These are phyloP conservation scores for Podila verticillata DNA, from an alignment of 192 early-diverging fungal genomes.

Conservation along the genomic window DNA sequence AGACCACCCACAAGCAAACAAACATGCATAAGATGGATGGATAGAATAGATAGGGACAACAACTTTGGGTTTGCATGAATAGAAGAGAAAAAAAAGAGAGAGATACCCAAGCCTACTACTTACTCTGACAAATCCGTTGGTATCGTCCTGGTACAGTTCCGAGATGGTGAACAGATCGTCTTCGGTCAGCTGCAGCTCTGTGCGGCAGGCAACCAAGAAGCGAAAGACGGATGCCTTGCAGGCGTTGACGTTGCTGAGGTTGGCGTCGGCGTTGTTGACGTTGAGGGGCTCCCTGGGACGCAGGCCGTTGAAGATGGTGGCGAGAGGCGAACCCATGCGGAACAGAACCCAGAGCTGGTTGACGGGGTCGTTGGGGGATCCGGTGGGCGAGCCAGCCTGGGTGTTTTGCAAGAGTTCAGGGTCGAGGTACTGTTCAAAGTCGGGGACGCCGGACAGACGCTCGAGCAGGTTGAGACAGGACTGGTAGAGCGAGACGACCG, in stretches of 20 bases:
- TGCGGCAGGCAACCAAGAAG: conserved; percentile 90
- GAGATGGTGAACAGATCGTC: conserved; percentile 86
- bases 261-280: conserved; percentile 57
- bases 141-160: conserved; percentile 93
- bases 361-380: conserved; percentile 65
- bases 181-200: conserved; percentile 76
- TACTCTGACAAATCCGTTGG: conserved; percentile 96
- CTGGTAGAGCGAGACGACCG: conserved; percentile 73
- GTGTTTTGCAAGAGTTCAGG: conserved; percentile 53
- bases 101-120: not conserved
- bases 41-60: not conserved
- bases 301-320: conserved; percentile 77
- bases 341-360: conserved; percentile 78
- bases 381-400: conserved; percentile 35
- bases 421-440: conserved; percentile 70
- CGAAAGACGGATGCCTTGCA: conserved; percentile 87
- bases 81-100: not conserved
- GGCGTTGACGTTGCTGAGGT: conserved; percentile 65
- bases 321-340: conserved; percentile 75
- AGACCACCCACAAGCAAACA: too few relatives aligned
- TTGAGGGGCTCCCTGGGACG: conserved; percentile 69
- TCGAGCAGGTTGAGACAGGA: conserved; percentile 74
- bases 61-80: too few relatives aligned
- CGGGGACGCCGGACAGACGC: conserved; percentile 75
- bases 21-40: not conserved